Evolutionary conservation across 2,329 filamentous ascomycete species (phyloP).

Genomic region (Verticillium zaregamsianum): DNA sequence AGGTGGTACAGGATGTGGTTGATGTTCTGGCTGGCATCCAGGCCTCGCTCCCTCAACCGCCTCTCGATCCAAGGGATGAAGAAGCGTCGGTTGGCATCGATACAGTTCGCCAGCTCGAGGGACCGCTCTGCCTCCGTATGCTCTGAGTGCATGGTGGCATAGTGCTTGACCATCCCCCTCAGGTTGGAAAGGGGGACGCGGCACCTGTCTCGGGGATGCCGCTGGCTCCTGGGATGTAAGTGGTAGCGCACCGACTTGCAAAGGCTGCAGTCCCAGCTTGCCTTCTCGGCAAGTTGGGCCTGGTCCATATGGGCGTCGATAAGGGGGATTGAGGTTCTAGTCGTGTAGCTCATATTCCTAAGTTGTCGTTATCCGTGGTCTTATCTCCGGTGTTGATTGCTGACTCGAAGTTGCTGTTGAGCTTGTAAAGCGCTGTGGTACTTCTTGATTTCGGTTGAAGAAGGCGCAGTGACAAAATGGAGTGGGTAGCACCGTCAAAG

Average conservation of each 20-base stretch:
- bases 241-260: not conserved
- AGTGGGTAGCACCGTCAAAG: no score
- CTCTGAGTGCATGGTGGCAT: not conserved
- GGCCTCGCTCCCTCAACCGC: not conserved
- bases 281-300: not conserved
- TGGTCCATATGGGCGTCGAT: not conserved
- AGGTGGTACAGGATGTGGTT: not conserved
- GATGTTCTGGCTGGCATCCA: not conserved
- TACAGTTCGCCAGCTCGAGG: not conserved
- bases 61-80: not conserved
- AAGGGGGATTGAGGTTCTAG: no score
- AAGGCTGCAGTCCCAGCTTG: not conserved
- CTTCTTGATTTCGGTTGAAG: no score
- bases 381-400: no score
- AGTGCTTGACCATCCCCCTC: not conserved
- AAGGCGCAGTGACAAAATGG: no score
- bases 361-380: no score
- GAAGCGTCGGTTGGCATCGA: not conserved
- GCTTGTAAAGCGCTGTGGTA: no score
- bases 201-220: constrained; percentile 23
- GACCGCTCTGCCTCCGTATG: not conserved
- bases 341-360: no score
- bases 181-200: constrained; percentile 4
- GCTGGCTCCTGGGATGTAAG: constrained; percentile 10
- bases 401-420: no score